Evolutionary conservation across 2,329 filamentous ascomycete species (phyloP).

Genomic region (Fusarium keratoplasticum): DNA sequence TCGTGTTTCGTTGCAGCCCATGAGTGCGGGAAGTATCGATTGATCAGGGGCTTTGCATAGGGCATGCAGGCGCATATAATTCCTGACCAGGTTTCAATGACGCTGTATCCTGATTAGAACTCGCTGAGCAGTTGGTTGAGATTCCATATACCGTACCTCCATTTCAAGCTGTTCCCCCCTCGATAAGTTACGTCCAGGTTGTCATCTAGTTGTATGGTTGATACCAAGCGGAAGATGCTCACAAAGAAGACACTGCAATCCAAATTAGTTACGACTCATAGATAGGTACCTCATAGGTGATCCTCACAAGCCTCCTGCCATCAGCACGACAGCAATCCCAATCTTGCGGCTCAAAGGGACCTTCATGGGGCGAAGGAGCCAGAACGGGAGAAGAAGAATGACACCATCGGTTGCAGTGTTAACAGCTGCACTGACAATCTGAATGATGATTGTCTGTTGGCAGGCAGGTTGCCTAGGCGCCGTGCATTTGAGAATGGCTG

Average conservation of each 20-base stretch:
- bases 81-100: conserved; percentile 19
- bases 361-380: conserved; percentile 16
- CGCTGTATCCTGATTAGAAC: background rate
- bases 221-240: conserved; percentile 10
- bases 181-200: background rate
- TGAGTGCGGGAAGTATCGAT: background rate
- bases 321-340: conserved; percentile 12
- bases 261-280: background rate
- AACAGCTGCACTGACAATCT: background rate
- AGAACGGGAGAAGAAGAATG: conserved; percentile 17
- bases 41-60: conserved; percentile 7
- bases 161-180: background rate
- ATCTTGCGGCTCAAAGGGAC: background rate
- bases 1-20: background rate
- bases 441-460: background rate
- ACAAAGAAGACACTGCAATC: conserved; percentile 3
- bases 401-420: conserved; percentile 2
- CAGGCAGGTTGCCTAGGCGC: background rate
- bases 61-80: conserved; percentile 25
- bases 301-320: conserved; percentile 23
- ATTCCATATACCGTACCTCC: background rate
- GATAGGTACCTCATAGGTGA: too few species aligned
- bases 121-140: background rate
- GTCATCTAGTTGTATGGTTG: background rate
- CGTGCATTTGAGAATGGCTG: background rate